Base-by-base conservation (phyloP, 2,329 filamentous ascomycete genomes). In the Phialocephala subalpina region DNA sequence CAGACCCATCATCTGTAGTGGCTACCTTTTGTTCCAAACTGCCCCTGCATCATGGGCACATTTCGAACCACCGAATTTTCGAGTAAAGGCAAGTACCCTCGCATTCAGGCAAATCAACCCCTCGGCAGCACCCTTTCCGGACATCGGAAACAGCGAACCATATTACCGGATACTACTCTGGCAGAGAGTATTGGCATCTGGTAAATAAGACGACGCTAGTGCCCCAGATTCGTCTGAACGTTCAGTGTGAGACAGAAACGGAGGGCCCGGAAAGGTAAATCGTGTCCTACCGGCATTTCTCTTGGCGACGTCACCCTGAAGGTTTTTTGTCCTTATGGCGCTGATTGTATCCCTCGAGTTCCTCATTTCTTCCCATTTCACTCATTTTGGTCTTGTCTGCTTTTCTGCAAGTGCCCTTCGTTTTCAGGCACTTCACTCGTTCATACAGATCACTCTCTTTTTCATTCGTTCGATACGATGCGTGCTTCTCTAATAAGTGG, bases 211-310 rank as follows among this genome's bases (percentile, higher is more conserved):
- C 40, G 35, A 45, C 35, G 49, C 60, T 56, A 62, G 6, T 62
- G 60, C 60, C 25, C 60, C 60, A 62, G 60, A 62, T 62, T 38
- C 60, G 49, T 62, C 60, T 62, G 60, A 62, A 62, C 33, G 27
- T 38, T 62, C 25, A 56, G 56, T 14, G 42, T 62, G 60, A 62
- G 60, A 62, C 60, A n/a, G 36, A 45, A 33, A 56, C 47, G 35
- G 40, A 20, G 6, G 33, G 49, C 20, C 40, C 35, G 35, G 36
- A 62, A 56, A 56, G 49, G 47, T 27, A 36, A 57, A 38, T 36
- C 25, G n/a, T 36, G 55, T 36, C n/a, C n/a, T 49, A 22, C 45
- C 11, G 55, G 11, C 22, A 20, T 6, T 57, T 36, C 18, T 20
- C 55, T 40, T 57, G 35, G 29, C 55, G 25, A 22, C 33, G 38